Conservation (phyloP, 2,329 filamentous ascomycete species). For the Cordyceps pruinosa region DNA sequence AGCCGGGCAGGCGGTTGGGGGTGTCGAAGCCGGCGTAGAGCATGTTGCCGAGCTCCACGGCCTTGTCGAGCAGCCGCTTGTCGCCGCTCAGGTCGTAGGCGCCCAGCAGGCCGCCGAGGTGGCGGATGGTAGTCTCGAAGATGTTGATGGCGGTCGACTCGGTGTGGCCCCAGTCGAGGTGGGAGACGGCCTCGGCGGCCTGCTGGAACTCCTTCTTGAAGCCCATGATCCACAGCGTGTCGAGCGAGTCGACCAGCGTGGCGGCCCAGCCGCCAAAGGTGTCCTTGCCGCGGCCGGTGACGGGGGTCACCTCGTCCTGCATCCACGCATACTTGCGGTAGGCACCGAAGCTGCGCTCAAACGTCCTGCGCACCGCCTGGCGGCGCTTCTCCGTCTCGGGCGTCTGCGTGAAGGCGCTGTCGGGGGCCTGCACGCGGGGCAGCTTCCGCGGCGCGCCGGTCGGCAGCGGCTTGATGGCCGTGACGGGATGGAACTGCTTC, state of each 20-base stretch:
- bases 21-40: constrained; percentile 60
- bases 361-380: constrained; percentile 41
- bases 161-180: constrained; percentile 53
- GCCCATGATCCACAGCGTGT: constrained; percentile 64
- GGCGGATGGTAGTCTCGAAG: constrained; percentile 63
- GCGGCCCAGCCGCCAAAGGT: constrained; percentile 60
- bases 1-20: constrained; percentile 53
- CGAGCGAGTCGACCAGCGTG: constrained; percentile 56
- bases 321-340: constrained; percentile 58
- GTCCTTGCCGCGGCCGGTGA: constrained; percentile 44
- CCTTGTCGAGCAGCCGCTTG: constrained; percentile 49
- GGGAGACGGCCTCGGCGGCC: constrained; percentile 48
- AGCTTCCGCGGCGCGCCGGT: constrained; percentile 21
- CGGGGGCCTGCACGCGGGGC: constrained; percentile 25
- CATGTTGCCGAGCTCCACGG: constrained; percentile 53
- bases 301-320: constrained; percentile 53
- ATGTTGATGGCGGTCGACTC: constrained; percentile 44
- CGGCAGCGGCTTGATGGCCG: constrained; percentile 31
- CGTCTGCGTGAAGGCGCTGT: constrained; percentile 30
- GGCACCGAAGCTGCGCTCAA: constrained; percentile 49
- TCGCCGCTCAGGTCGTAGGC: constrained; percentile 60
- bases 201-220: constrained; percentile 56
- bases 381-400: constrained; percentile 31
- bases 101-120: constrained; percentile 58
- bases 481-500: constrained; percentile 22